Evolutionary conservation across 768 basidiomycete genomes (phyloP), one percentile per base, ranked within the genome.

Genomic region (Pleurotus platypus): DNA sequence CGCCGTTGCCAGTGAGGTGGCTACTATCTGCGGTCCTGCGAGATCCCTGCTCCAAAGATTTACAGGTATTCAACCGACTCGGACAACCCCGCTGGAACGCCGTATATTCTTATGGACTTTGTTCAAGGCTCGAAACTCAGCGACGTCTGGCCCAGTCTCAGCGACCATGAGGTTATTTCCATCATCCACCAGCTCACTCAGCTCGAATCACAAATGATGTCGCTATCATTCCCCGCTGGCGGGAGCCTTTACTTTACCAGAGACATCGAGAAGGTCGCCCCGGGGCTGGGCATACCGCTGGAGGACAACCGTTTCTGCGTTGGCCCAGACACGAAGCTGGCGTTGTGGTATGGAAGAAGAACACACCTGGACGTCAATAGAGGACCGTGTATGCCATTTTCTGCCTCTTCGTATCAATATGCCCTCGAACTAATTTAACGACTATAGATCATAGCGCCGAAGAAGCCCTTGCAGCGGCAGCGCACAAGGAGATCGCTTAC

Each of bases 161-260:
- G 20, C 20, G 64, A 70, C 54, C 48, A 46, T 18, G 66, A 74
- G 45, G 65, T 75, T 59, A 55, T 61, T 49, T 75, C 73, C 11
- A 38, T 78, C 58, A 40, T 72, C 58, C 65, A 66, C 56, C 43
- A 76, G 57, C 67, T 78, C 20, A 65, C 62, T 51, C 43, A 76
- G 57, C 55, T 78, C 57, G 77, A 78, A 67, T 66, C 72, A 11
- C 56, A 8, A 1, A 72, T 78, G 68, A 76, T 78, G 76, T 73
- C 72, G 20, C 66, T 73, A 24, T 6, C 70, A 46, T 76, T 77
- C 61, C 76, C 76, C 1, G 76, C 74, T 65, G 72, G 76, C 54
- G 75, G 78, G 60, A 75, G 75, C 67, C 65, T 78, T 4, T 78
- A 77, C 63, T 78, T 68, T 53, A 47, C 70, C 37, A 35, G 66